Conservation (phyloP, 2,329 filamentous ascomycete genomes). For the Fusarium miscanthi region DNA sequence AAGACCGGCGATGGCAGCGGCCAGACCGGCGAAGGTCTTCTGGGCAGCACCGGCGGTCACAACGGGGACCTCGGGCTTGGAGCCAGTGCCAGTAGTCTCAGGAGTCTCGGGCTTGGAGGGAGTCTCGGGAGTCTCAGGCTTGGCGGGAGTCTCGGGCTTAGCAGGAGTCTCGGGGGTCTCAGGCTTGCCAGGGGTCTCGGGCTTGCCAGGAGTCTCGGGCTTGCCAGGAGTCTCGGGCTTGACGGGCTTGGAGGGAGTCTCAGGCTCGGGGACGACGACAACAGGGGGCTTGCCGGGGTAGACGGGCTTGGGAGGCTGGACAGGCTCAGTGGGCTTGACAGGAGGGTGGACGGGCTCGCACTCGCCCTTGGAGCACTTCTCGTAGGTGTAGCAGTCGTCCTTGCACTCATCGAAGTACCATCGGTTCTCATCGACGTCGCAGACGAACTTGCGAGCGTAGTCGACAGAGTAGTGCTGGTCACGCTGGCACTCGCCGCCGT, state of each 20-base stretch:
- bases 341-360: constrained; percentile 41
- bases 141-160: constrained; percentile 7
- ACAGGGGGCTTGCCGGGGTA: constrained; percentile 10
- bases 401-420: constrained; percentile 48
- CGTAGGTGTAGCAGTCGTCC: constrained; percentile 46
- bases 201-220: too few relatives aligned
- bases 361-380: constrained; percentile 40
- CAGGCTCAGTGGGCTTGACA: not conserved
- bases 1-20: constrained; percentile 40
- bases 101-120: constrained; percentile 3
- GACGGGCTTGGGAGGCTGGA: constrained; percentile 13
- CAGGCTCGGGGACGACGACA: constrained; percentile 23
- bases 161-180: not conserved
- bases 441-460: constrained; percentile 49
- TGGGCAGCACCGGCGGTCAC: constrained; percentile 42
- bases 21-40: constrained; percentile 41
- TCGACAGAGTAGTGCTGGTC: constrained; percentile 45
- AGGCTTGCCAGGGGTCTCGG: not conserved
- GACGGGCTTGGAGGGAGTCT: not conserved
- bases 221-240: not conserved
- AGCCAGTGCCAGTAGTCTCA: not conserved
- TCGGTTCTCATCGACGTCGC: constrained; percentile 43
- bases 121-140: constrained; percentile 9
- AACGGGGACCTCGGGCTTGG: constrained; percentile 29
- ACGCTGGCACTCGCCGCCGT: constrained; percentile 45